Percentiles rank a stretch among this genome's conserved stretches.
These are phyloP conservation scores for Cucumis hystrix DNA, from an alignment of 306 rosid species.

Conservation along the genomic window DNA sequence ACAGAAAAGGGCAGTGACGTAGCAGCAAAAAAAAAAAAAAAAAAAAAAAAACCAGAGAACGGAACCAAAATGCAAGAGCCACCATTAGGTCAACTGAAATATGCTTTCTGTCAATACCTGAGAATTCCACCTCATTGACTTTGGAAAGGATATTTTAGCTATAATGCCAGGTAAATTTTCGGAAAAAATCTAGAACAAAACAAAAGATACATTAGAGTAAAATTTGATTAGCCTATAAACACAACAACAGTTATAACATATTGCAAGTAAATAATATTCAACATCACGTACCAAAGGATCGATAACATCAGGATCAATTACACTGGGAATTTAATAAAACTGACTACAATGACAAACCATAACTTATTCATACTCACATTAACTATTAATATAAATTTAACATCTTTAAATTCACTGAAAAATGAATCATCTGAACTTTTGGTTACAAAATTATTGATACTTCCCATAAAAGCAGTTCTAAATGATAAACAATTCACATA, in stretches of 20 bases:
- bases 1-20: slow-evolving; percentile 8
- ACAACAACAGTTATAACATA: neutral
- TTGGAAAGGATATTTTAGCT: slow-evolving; percentile 72
- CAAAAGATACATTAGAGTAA: neutral
- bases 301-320: neutral
- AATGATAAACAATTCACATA: neutral
- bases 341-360: neutral
- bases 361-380: neutral
- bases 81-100: neutral
- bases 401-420: neutral
- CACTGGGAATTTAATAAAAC: neutral
- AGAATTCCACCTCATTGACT: slow-evolving; percentile 97
- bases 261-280: neutral
- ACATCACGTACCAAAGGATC: neutral
- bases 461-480: neutral
- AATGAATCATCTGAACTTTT: neutral
- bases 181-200: slow-evolving; percentile 50
- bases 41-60: neutral
- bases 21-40: neutral
- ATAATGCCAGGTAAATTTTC: slow-evolving; percentile 61
- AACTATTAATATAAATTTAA: neutral
- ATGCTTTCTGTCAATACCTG: slow-evolving; percentile 36
- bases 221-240: neutral
- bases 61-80: neutral
- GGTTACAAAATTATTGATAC: neutral